Evolutionary conservation across 2,329 filamentous ascomycete genomes (phyloP).

Genomic region (Colletotrichum sp.): DNA sequence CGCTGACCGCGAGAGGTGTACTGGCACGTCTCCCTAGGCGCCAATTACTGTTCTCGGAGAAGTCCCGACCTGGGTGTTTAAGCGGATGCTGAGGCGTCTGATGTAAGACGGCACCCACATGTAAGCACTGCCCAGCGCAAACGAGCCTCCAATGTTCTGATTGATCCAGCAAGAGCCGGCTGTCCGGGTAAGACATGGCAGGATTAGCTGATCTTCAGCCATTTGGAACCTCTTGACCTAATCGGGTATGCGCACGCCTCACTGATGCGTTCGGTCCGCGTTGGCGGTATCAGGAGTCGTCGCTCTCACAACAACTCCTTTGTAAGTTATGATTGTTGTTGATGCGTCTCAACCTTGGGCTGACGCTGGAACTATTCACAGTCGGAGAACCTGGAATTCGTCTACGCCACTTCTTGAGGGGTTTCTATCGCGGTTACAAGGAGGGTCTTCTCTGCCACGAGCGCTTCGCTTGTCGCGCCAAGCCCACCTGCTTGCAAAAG

Average conservation of each 20-base stretch:
- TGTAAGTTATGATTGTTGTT: background rate
- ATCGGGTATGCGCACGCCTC: background rate
- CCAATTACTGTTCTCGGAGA: background rate
- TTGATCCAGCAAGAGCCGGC: background rate
- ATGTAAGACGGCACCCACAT: conserved; percentile 14
- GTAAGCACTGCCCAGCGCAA: conserved; percentile 10
- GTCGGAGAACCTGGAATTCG: background rate
- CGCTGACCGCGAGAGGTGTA: background rate
- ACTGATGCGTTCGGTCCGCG: background rate
- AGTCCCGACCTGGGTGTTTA: background rate
- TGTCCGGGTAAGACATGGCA: background rate
- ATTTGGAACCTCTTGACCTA: background rate
- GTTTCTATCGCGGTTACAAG: conserved; percentile 1
- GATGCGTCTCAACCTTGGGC: background rate
- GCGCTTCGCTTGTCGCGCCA: background rate
- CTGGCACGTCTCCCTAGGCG: background rate
- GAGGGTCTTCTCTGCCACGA: background rate
- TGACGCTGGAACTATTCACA: background rate
- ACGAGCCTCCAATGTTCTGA: background rate
- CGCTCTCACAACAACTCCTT: background rate
- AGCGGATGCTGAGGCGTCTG: background rate
- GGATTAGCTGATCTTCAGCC: background rate
- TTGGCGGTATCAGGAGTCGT: background rate
- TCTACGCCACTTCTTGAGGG: background rate
- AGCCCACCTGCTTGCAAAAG: background rate